phyloP scores from a whole-genome alignment of 495 filamentous ascomycete genomes.

The Sordaria brevicollis region DNA sequence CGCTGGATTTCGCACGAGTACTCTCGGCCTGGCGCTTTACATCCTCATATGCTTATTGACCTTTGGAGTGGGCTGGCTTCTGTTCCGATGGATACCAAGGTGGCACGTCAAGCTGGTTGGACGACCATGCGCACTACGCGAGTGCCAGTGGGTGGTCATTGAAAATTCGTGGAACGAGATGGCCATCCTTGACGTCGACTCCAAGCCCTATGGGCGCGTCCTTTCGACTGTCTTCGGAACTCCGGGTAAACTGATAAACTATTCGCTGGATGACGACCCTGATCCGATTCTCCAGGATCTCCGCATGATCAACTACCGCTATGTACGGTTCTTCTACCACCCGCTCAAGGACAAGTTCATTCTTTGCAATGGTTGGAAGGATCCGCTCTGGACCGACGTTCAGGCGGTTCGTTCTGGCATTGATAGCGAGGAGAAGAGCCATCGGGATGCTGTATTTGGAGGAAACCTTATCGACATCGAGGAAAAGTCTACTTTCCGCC shows the following conservation, averaged over 20 bases:
- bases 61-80: slow-evolving; percentile 66
- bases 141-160: slow-evolving; percentile 83
- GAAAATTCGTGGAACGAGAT: slow-evolving; percentile 98
- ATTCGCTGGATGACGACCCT: slow-evolving; percentile 66
- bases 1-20: slow-evolving; percentile 75
- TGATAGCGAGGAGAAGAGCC: slow-evolving; percentile 79
- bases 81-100: slow-evolving; percentile 81
- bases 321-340: slow-evolving; percentile 87
- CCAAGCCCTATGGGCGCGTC: slow-evolving; percentile 61
- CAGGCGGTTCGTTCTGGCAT: slow-evolving; percentile 70
- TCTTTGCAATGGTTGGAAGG: slow-evolving; percentile 82
- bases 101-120: slow-evolving; percentile 77
- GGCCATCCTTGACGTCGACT: slow-evolving; percentile 53
- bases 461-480: slow-evolving; percentile 83
- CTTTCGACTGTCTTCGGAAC: slow-evolving; percentile 81
- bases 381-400: slow-evolving; percentile 75
- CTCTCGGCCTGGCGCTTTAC: slow-evolving; percentile 58
- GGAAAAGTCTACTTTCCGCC: slow-evolving; percentile 68
- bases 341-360: slow-evolving; percentile 80
- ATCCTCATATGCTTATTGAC: slow-evolving; percentile 56
- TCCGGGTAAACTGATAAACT: slow-evolving; percentile 42
- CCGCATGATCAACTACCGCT: slow-evolving; percentile 77
- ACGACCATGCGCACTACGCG: slow-evolving; percentile 49
- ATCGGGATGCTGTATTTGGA: slow-evolving; percentile 78
- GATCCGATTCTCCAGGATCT: slow-evolving; percentile 69